Evolutionary conservation across 768 basidiomycete genomes (phyloP).

Genomic region (Leccinum fibrillosum): DNA sequence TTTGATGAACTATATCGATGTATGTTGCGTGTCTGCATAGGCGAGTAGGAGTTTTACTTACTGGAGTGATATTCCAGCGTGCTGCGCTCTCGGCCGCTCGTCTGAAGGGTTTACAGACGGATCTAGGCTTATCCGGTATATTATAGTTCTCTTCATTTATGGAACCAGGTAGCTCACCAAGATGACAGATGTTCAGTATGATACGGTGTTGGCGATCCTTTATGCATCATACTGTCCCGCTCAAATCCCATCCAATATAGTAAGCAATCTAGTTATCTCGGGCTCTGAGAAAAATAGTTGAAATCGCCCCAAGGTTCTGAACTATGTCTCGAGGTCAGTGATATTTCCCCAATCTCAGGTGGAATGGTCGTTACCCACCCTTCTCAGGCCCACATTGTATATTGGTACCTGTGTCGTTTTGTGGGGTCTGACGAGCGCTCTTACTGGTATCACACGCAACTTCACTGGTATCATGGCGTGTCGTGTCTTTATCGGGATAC

Average conservation of each 20-base stretch:
- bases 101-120: constrained; percentile 48
- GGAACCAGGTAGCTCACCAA: neutral
- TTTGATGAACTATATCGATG: constrained; percentile 70
- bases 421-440: constrained; percentile 62
- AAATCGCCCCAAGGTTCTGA: constrained; percentile 42
- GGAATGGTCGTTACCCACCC: neutral
- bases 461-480: constrained; percentile 56
- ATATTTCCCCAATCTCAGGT: neutral
- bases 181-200: constrained; percentile 49
- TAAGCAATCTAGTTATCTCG: neutral
- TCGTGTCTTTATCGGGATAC: constrained; percentile 60
- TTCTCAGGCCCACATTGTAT: constrained; percentile 54
- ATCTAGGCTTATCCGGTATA: constrained; percentile 43
- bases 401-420: constrained; percentile 57
- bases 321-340: constrained; percentile 47
- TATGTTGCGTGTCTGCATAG: constrained; percentile 23
- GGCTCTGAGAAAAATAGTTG: neutral
- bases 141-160: neutral
- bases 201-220: constrained; percentile 51
- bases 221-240: constrained; percentile 62
- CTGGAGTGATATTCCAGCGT: constrained; percentile 31
- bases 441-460: constrained; percentile 59
- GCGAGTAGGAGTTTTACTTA: neutral
- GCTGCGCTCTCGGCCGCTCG: constrained; percentile 49
- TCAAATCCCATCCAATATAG: constrained; percentile 37